These are phyloP conservation scores for Blastocystis sp. DNA, from an alignment of 352 stramenopile genomes.

Conservation along the genomic window DNA sequence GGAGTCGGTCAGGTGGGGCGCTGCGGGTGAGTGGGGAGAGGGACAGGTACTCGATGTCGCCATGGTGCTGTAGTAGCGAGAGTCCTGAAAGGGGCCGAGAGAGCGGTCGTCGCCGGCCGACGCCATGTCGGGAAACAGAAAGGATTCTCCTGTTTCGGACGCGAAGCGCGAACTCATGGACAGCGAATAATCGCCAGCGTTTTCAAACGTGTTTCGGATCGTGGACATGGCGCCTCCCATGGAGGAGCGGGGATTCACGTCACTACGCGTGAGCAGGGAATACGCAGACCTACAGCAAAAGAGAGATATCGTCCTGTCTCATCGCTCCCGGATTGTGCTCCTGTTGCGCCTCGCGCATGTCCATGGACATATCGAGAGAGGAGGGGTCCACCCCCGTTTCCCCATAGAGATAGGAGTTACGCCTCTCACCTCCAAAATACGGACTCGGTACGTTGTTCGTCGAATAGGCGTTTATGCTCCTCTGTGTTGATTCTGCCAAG, in stretches of 20 bases:
- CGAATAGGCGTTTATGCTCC: too few relatives aligned
- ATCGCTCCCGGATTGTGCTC: not conserved
- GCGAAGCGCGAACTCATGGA: not conserved
- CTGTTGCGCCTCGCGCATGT: not conserved
- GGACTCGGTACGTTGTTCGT: not conserved
- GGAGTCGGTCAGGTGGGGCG: not conserved
- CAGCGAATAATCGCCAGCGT: not conserved
- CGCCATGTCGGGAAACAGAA: not conserved
- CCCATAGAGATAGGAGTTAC: not conserved
- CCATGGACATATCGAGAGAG: not conserved
- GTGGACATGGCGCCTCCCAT: not conserved
- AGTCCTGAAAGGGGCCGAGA: not conserved
- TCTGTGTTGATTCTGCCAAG: too few relatives aligned
- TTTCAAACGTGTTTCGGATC: not conserved
- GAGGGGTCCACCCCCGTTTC: not conserved
- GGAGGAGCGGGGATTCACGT: not conserved
- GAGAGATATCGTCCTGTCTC: not conserved
- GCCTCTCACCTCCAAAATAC: not conserved
- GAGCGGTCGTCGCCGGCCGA: not conserved
- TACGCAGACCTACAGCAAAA: not conserved
- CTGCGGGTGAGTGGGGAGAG: not conserved
- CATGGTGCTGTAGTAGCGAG: not conserved
- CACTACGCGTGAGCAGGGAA: not conserved
- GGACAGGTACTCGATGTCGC: not conserved
- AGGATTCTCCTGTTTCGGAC: not conserved